These are phyloP conservation scores for Mortierella sp. DNA, from an alignment of 371 early-diverging fungal species.

Conservation along the genomic window DNA sequence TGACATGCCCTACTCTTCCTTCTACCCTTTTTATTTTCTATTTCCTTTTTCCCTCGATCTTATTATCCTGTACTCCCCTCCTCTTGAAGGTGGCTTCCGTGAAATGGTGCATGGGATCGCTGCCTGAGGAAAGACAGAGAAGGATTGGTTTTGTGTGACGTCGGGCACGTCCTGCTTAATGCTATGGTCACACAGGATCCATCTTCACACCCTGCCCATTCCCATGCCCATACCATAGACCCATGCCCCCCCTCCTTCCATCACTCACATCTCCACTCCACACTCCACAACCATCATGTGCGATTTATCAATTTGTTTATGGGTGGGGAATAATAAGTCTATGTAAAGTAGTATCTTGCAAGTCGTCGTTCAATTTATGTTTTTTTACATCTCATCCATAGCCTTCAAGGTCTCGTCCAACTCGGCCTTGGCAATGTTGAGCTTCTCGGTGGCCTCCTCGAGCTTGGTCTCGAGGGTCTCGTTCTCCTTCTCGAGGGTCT, in stretches of 20 bases:
- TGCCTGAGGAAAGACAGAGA: no score
- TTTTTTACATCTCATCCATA: conserved; percentile 39
- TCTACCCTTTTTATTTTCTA: no score
- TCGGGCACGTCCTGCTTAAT: neutral
- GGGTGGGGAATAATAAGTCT: neutral
- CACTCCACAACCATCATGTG: neutral
- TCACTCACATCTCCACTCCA: no score
- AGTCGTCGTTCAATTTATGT: no score
- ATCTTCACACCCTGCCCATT: no score
- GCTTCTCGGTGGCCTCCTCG: conserved; percentile 16
- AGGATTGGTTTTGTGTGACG: neutral
- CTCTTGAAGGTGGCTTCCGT: no score
- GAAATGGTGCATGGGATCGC: no score
- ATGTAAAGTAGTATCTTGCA: neutral
- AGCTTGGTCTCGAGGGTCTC: conserved; percentile 33
- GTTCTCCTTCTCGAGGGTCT: conserved; percentile 33
- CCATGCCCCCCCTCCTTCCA: neutral
- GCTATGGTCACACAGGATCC: no score
- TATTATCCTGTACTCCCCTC: no score
- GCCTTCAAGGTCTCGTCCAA: conserved; percentile 35
- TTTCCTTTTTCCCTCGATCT: no score
- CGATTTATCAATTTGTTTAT: neutral
- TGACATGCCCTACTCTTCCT: no score
- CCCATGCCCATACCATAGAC: no score
- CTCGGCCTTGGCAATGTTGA: conserved; percentile 33